These are phyloP conservation scores for Dissophora globulifera DNA, from an alignment of 192 early-diverging fungal genomes.

Conservation along the genomic window DNA sequence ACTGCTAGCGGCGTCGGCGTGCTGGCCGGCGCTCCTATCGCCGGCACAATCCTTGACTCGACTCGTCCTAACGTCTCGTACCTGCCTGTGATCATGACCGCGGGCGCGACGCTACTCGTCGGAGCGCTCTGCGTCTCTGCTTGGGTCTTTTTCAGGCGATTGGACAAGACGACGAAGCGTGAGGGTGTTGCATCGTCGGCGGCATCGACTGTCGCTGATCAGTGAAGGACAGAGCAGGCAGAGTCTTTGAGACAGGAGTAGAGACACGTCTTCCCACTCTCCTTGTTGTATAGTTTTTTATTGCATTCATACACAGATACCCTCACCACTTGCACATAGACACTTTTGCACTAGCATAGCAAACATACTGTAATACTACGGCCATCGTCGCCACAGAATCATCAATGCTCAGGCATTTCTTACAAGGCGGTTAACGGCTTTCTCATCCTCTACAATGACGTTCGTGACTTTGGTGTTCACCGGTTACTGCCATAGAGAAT, in stretches of 20 bases:
- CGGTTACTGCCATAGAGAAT: no score
- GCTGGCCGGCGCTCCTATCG: slow-evolving; percentile 54
- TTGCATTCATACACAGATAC: background rate
- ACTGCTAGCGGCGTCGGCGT: slow-evolving; percentile 55
- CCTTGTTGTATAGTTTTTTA: background rate
- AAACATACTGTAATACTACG: no score
- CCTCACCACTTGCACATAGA: background rate
- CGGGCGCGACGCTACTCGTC: slow-evolving; percentile 23
- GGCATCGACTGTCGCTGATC: slow-evolving; percentile 5
- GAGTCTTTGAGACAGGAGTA: background rate
- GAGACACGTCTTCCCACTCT: background rate
- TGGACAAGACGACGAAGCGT: slow-evolving; percentile 38
- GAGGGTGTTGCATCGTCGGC: slow-evolving; percentile 2
- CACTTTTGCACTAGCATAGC: background rate
- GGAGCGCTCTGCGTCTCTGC: slow-evolving; percentile 33
- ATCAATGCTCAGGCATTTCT: no score
- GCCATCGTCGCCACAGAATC: no score
- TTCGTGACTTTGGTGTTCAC: no score
- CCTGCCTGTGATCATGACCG: slow-evolving; percentile 49
- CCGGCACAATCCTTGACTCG: slow-evolving; percentile 37
- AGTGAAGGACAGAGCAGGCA: background rate
- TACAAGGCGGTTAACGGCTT: no score
- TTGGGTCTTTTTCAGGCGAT: slow-evolving; percentile 40
- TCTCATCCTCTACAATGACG: no score
- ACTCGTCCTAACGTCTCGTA: slow-evolving; percentile 42